Evolutionary conservation across 306 rosid species (phyloP), one percentile per base, ranked within the genome.

Genomic region (Astragalus membranaceus): DNA sequence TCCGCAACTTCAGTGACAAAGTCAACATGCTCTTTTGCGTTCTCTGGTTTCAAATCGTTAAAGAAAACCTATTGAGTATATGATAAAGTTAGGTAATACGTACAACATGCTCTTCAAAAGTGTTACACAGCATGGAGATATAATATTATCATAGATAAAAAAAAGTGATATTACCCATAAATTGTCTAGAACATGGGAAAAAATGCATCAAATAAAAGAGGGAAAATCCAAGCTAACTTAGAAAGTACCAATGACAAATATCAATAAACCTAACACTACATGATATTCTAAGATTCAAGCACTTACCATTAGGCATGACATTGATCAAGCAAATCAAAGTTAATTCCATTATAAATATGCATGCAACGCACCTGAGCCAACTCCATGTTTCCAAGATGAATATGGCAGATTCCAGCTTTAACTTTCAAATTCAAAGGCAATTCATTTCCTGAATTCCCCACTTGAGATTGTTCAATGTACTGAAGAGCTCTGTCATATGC

Each of bases 351-450:
- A 72, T 36, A 65, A 26, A 48, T 67, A 51, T 14, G 73, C 72
- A 73, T 43, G 68, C 32, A 51, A 74, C 87, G 52, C 63, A 90
- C 96, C 96, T 90, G 85, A 71, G 92, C 89, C 79, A 59, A 84
- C 79, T 86, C 86, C 70, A 80, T 65, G 79, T 93, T 81, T 71
- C 91, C 90, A 23, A 88, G 86, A 78, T 88, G 82, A 70, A 60
- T 60, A 71, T 88, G 94, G 79, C 97, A 93, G 46, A 88, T 88
- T 79, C 96, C 96, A 20, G 85, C 96, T 75, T 85, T 88, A 70
- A 77, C 55, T 77, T 71, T 87, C 87, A 88, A 81, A 59, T 75
- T 81, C 77, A 87, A 49, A 55, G 88, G 90, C 64, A 84, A 72
- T n/a, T 87, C 88, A 41, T 80, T 73, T 55, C 80, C 70, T 7